Conservation (phyloP, 768 basidiomycete species). For the Xerocomus potaroensis region DNA sequence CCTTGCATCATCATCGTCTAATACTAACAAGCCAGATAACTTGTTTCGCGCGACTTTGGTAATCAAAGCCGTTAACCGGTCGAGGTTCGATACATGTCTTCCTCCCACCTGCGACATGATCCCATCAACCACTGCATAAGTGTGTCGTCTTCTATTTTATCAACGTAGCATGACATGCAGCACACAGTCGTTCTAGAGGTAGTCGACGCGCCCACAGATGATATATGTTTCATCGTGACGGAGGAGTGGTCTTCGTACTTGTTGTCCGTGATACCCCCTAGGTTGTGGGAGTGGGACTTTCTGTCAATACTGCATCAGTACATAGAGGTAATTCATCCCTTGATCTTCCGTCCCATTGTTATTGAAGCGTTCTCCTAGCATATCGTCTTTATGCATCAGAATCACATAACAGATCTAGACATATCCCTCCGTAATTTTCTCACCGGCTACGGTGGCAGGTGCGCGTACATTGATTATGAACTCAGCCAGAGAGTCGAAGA, state of each 20-base stretch:
- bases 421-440: slow-evolving; percentile 67
- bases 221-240: slow-evolving; percentile 68
- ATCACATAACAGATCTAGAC: slow-evolving; percentile 65
- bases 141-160: slow-evolving; percentile 34
- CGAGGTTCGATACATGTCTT: slow-evolving; percentile 57
- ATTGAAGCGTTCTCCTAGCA: slow-evolving; percentile 42
- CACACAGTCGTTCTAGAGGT: slow-evolving; percentile 59
- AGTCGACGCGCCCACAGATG: slow-evolving; percentile 49
- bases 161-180: slow-evolving; percentile 7
- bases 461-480: slow-evolving; percentile 75
- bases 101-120: slow-evolving; percentile 47
- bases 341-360: neutral
- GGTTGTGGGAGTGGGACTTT: slow-evolving; percentile 48
- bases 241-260: slow-evolving; percentile 74
- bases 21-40: slow-evolving; percentile 53
- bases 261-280: slow-evolving; percentile 47
- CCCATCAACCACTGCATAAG: slow-evolving; percentile 77
- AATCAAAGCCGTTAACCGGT: slow-evolving; percentile 62
- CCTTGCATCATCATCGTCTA: slow-evolving; percentile 1
- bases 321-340: slow-evolving; percentile 49
- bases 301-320: slow-evolving; percentile 58
- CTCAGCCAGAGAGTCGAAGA: slow-evolving; percentile 52
- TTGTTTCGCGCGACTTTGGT: slow-evolving; percentile 68
- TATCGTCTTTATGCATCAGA: slow-evolving; percentile 62
- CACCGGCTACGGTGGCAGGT: slow-evolving; percentile 59